A percentile compares a stretch with the other conserved stretches of the same genome.
phyloP scores from a whole-genome alignment of 768 basidiomycete species.

The Jaapia argillacea region DNA sequence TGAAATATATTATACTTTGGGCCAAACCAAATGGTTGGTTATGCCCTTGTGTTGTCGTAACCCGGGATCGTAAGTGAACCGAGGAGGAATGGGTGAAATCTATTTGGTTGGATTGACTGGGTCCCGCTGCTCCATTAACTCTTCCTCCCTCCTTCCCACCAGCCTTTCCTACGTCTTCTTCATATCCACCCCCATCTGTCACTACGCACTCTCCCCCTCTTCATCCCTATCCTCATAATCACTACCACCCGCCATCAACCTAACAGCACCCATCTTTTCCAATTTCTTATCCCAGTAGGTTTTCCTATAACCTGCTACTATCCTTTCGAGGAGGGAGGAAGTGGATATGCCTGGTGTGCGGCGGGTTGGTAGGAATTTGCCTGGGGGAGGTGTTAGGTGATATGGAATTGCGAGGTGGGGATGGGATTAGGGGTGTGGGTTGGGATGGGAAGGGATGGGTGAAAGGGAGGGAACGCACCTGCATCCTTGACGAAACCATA shows the following conservation, averaged over 20 bases:
- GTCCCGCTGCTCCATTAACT: neutral
- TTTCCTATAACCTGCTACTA: constrained; percentile 78
- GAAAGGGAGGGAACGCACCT: constrained; percentile 35
- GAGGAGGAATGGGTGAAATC: too few relatives aligned
- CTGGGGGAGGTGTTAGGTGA: constrained; percentile 27
- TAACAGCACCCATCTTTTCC: constrained; percentile 74
- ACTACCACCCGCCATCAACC: constrained; percentile 32
- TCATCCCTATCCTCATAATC: too few relatives aligned
- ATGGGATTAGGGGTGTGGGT: too few relatives aligned
- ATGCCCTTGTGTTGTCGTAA: too few relatives aligned
- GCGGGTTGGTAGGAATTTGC: constrained; percentile 91
- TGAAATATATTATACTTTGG: too few relatives aligned
- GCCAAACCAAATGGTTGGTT: too few relatives aligned
- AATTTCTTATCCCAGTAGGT: constrained; percentile 86
- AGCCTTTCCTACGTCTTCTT: too few relatives aligned
- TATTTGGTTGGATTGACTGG: too few relatives aligned
- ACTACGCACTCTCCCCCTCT: too few relatives aligned
- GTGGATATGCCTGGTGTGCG: constrained; percentile 94
- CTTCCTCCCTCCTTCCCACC: neutral
- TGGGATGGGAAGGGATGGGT: neutral
- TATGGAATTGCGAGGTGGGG: neutral
- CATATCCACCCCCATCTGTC: too few relatives aligned
- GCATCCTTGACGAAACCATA: constrained; percentile 73
- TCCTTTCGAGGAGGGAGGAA: constrained; percentile 84
- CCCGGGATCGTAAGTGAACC: too few relatives aligned